phyloP scores from a whole-genome alignment of 2,329 filamentous ascomycete genomes.

The Emydomyces testavorans region DNA sequence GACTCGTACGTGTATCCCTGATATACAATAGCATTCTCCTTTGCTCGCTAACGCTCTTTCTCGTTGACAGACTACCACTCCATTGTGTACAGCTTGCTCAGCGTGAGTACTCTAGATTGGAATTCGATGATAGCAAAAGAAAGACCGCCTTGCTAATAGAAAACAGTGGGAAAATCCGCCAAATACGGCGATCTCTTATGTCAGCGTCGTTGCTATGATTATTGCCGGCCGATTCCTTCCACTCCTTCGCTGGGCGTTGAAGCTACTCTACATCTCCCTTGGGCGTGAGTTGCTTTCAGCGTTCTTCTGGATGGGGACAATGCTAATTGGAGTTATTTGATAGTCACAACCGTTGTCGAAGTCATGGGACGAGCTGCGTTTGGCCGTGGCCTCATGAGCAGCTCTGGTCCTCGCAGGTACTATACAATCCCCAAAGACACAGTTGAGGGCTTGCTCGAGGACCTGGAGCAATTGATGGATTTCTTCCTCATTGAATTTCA shows the following conservation, averaged over 20 bases:
- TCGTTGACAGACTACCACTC: constrained; percentile 49
- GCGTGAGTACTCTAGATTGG: constrained; percentile 35
- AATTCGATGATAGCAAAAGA: background rate
- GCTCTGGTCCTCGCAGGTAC: constrained; percentile 53
- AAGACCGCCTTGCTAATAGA: constrained; percentile 10
- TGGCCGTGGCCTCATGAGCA: constrained; percentile 48
- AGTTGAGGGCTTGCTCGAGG: constrained; percentile 49
- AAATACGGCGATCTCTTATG: constrained; percentile 51
- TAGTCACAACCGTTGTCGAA: constrained; percentile 48
- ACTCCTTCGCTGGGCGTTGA: constrained; percentile 50
- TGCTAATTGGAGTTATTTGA: constrained; percentile 8
- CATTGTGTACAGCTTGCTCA: constrained; percentile 54
- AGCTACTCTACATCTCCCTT: constrained; percentile 47
- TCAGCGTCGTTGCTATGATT: constrained; percentile 46
- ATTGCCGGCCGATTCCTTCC: constrained; percentile 53
- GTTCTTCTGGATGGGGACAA: background rate
- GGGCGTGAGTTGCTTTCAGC: constrained; percentile 37
- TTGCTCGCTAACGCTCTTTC: background rate
- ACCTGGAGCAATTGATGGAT: constrained; percentile 54
- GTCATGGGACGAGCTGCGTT: constrained; percentile 45
- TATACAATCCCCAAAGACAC: constrained; percentile 55
- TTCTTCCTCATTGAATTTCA: constrained; percentile 59
- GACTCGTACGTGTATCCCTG: constrained; percentile 40
- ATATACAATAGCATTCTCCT: background rate
- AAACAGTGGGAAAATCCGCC: constrained; percentile 53